Base-by-base conservation (phyloP, 352 stramenopile species). In the Phytophthora pseudosyringae region DNA sequence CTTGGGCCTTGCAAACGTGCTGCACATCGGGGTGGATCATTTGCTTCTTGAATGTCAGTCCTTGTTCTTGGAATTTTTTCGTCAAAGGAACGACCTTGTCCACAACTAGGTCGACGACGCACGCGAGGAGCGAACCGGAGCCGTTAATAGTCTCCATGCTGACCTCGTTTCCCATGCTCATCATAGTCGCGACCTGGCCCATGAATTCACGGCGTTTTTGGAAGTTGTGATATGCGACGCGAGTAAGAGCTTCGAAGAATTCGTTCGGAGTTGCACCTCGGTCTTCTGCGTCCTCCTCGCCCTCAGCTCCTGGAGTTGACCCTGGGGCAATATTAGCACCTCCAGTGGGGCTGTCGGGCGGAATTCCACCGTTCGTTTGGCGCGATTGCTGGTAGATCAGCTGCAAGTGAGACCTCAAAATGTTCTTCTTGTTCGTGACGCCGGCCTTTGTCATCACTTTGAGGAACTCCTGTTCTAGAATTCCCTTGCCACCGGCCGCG, bases 41-140 rank as follows among this genome's bases (percentile, higher is more conserved):
- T 76, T 92, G 83, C 36, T 92, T 91, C 67, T 94, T 94, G 59
- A 94, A 94, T 9, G 82, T 89, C 11, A 94, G 66, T 3, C 82
- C 82, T 71, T 93, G 84, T 50, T 91, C 80, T 47, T 93, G 83
- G 59, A 88, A 89, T 49, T 91, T 91, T 52, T 86, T 88, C 0
- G 86, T 88, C 12, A 94, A 74, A 2, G 83, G 83, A 25, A 91
- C 65, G 1, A 94, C 58, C 32, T 82, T 87, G 16, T 89, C 80
- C 3, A 87, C 73, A 0, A 93, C 81, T 1, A 94, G 66, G 39
- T 92, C 82, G 0, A 69, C 58, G 4, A 93, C 82, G 38, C 78
- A 81, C 0, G 52, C 46, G 0, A 92, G 60, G 1, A 92, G 36
- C 8, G 56, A 63, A 21, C 54, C 48, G 5, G 59, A 46, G 2